phyloP scores from a whole-genome alignment of 805 yeast species.

The Monosporozyma servazzii region DNA sequence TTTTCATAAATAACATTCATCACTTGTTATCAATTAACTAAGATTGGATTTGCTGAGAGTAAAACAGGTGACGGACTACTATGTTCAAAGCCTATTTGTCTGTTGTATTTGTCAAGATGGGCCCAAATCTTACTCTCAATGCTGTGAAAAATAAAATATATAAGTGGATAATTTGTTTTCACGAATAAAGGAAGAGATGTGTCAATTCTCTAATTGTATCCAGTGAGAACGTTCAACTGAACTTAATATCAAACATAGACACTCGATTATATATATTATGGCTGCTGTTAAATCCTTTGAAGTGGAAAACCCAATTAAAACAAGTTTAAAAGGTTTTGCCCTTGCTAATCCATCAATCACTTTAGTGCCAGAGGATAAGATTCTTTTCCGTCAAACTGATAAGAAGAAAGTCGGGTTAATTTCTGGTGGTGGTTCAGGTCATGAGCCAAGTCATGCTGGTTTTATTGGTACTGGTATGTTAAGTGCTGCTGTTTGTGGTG shows the following conservation, averaged over 20 bases:
- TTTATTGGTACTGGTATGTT: constrained; percentile 77
- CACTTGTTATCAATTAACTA: background rate
- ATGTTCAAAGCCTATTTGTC: background rate
- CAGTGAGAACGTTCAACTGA: background rate
- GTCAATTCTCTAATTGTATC: background rate
- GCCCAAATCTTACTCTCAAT: background rate
- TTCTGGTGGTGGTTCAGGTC: constrained; percentile 95
- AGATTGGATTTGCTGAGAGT: background rate
- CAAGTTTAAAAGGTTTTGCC: constrained; percentile 33
- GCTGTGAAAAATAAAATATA: background rate
- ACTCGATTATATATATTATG: constrained; percentile 2
- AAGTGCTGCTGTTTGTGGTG: constrained; percentile 85
- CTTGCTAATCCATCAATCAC: constrained; percentile 32
- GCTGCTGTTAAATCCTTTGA: constrained; percentile 30
- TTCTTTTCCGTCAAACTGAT: constrained; percentile 29
- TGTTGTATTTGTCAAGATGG: background rate
- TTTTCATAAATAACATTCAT: constrained; percentile 2
- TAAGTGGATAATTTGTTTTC: background rate
- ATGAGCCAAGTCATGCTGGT: constrained; percentile 90
- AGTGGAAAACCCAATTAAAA: constrained; percentile 31
- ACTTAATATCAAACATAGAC: background rate
- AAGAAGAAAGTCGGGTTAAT: constrained; percentile 56
- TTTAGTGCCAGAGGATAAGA: constrained; percentile 31
- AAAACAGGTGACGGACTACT: background rate
- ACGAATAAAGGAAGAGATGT: background rate